Conservation (phyloP, 495 filamentous ascomycete genomes). For the Astrothelium macrocarpum region DNA sequence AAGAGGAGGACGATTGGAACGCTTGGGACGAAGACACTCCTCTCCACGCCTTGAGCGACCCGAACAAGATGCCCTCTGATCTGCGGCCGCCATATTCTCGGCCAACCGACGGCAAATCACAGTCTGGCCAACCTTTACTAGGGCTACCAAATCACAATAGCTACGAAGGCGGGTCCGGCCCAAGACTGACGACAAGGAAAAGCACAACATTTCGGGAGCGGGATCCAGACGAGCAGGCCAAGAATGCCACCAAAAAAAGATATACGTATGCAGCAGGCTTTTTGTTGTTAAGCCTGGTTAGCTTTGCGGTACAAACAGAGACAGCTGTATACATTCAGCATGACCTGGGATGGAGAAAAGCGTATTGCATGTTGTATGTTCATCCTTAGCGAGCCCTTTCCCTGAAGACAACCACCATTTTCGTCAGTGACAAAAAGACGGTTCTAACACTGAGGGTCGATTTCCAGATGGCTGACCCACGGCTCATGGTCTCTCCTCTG, state of each 20-base stretch:
- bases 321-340: conserved; percentile 88
- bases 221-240: conserved; percentile 49
- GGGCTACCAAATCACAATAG: conserved; percentile 8
- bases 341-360: conserved; percentile 83
- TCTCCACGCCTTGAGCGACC: conserved; percentile 10
- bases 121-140: conserved; percentile 17
- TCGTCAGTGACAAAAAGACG: neutral
- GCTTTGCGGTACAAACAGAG: conserved; percentile 86
- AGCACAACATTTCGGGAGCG: conserved; percentile 50
- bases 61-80: conserved; percentile 27
- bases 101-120: conserved; percentile 11
- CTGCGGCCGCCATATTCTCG: conserved; percentile 17
- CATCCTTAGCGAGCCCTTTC: conserved; percentile 15
- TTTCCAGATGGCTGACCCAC: conserved; percentile 75
- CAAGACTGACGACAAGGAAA: conserved; percentile 31
- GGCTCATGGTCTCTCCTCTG: conserved; percentile 85
- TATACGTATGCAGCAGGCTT: conserved; percentile 82
- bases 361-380: conserved; percentile 92
- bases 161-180: conserved; percentile 14
- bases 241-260: conserved; percentile 57
- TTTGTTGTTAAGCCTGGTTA: conserved; percentile 64
- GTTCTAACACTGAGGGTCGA: conserved; percentile 6
- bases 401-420: neutral
- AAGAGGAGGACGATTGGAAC: conserved; percentile 23
- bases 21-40: conserved; percentile 27